Evolutionary conservation across 2,329 filamentous ascomycete genomes (phyloP).

Genomic region (Fusarium pseudograminearum): DNA sequence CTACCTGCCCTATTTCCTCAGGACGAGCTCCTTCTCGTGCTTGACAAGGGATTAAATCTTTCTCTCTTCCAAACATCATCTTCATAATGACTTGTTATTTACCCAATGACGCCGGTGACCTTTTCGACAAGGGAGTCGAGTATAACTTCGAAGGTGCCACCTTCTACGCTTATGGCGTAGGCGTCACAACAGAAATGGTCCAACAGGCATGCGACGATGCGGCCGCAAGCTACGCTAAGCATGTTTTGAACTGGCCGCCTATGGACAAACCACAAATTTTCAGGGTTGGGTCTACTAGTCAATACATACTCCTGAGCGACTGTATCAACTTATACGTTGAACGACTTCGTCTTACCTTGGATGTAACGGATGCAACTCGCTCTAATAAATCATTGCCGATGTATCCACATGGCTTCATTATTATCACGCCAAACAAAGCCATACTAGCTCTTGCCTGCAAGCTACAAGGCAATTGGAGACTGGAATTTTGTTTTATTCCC

Average conservation of each 20-base stretch:
- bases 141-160: neutral
- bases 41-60: neutral
- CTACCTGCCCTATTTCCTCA: too few species aligned
- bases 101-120: rapidly evolving
- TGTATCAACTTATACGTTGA: rapidly evolving
- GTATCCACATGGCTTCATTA: neutral
- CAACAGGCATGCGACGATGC: neutral
- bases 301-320: rapidly evolving
- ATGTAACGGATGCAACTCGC: neutral
- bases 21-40: too few species aligned
- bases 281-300: rapidly evolving
- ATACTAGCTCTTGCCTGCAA: neutral
- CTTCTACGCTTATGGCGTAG: rapidly evolving
- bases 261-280: rapidly evolving
- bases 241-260: neutral
- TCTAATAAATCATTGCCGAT: neutral
- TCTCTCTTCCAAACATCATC: neutral
- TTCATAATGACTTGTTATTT: neutral
- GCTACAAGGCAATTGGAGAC: neutral
- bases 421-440: neutral
- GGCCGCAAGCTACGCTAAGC: neutral
- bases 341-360: neutral
- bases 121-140: neutral
- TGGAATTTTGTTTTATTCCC: neutral
- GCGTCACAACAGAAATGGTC: neutral